Evolutionary conservation across 2,329 filamentous ascomycete species (phyloP).

Genomic region (Ilyonectria robusta): DNA sequence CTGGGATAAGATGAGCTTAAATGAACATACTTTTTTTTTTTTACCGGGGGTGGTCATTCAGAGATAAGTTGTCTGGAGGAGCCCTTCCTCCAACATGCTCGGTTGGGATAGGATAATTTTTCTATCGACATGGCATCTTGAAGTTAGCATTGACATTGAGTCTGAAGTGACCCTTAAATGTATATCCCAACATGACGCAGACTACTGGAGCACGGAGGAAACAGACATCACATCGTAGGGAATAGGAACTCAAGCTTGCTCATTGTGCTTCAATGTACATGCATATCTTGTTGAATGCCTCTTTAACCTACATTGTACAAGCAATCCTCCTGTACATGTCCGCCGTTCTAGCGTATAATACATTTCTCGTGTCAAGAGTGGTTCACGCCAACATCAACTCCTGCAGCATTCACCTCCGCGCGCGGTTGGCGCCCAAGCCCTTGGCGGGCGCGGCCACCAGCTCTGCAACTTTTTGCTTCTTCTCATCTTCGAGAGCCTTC

Average conservation of each 20-base stretch:
- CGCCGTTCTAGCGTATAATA: slow-evolving; percentile 43
- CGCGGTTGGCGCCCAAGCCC: slow-evolving; percentile 36
- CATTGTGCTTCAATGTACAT: slow-evolving; percentile 39
- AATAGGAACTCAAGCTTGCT: slow-evolving; percentile 10
- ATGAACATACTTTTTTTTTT: not conserved
- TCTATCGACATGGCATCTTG: too few relatives aligned
- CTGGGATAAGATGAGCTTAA: not conserved
- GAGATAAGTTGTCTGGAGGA: too few relatives aligned
- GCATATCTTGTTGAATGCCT: slow-evolving; percentile 38
- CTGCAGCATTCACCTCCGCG: slow-evolving; percentile 39
- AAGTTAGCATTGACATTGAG: not conserved
- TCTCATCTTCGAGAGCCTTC: slow-evolving; percentile 52
- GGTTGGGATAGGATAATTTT: too few relatives aligned
- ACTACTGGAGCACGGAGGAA: not conserved
- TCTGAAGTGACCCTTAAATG: not conserved
- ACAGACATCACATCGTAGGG: not conserved
- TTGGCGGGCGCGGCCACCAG: slow-evolving; percentile 46
- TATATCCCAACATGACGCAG: too few relatives aligned
- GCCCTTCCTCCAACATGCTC: too few relatives aligned
- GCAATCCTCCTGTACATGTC: slow-evolving; percentile 41
- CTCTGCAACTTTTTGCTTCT: slow-evolving; percentile 52
- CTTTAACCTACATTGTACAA: slow-evolving; percentile 48
- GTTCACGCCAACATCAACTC: not conserved
- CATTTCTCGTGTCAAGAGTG: slow-evolving; percentile 31
- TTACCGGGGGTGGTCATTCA: too few relatives aligned